Evolutionary conservation across 2,329 filamentous ascomycete genomes (phyloP).

Genomic region (Stachybotrys echinatus): DNA sequence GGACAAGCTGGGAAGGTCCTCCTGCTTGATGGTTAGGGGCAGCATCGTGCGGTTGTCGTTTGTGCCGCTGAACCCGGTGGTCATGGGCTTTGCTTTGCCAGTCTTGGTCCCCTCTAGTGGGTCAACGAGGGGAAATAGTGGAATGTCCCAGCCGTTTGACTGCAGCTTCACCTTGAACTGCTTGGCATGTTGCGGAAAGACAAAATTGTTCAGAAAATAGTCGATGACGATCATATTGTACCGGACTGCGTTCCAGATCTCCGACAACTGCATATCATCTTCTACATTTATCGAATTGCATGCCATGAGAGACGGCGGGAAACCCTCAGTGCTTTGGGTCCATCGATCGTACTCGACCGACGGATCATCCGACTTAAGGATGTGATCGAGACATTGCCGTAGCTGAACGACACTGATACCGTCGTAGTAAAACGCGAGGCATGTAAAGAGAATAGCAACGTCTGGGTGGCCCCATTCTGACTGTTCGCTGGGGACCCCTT

Average conservation of each 20-base stretch:
- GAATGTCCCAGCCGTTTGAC: constrained; percentile 65
- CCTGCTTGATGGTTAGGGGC: constrained; percentile 55
- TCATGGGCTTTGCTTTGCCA: constrained; percentile 23
- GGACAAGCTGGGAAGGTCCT: constrained; percentile 49
- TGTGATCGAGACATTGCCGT: constrained; percentile 40
- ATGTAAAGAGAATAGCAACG: constrained; percentile 61
- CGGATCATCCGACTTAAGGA: constrained; percentile 51
- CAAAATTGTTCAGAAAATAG: constrained; percentile 58
- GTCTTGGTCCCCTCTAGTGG: background rate
- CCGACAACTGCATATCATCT: constrained; percentile 44
- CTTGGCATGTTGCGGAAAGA: constrained; percentile 61
- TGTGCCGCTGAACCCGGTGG: constrained; percentile 69
- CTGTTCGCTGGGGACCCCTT: constrained; percentile 53
- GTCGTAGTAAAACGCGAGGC: constrained; percentile 61
- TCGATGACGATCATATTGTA: constrained; percentile 48
- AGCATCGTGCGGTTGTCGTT: constrained; percentile 60
- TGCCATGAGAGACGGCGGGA: constrained; percentile 45
- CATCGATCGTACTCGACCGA: constrained; percentile 50
- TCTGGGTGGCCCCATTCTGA: constrained; percentile 68
- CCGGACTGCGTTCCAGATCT: constrained; percentile 47
- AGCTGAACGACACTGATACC: constrained; percentile 49
- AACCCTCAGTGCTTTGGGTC: constrained; percentile 30
- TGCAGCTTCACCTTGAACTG: constrained; percentile 61
- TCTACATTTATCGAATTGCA: constrained; percentile 59
- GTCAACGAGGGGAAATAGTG: constrained; percentile 29